Evolutionary conservation across 140 eudicot genomes (phyloP), one percentile per base, ranked within the genome.

Genomic region (Senecio squalidus): DNA sequence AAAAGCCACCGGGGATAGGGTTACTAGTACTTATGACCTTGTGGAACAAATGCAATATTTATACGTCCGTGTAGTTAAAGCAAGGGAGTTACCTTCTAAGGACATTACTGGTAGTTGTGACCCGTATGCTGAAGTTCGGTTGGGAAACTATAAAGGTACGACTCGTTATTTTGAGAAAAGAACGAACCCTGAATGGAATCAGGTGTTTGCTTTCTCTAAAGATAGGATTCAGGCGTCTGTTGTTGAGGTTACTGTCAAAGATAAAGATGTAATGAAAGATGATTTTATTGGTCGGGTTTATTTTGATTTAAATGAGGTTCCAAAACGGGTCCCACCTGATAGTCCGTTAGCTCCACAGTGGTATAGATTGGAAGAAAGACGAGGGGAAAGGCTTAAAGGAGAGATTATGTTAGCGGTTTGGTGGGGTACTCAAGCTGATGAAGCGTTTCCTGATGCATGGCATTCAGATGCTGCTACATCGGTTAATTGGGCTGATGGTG

Each of bases 391-490:
- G 25, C 48, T 15, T 14, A 40, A 70, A 3, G 76, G 76, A 6
- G 76, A 70, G 34, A 13, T 70, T 5, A 69, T 78, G 84, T 55
- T 78, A 48, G 84, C 84, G 6, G 84, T 78, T 43, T 78, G 84
- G 84, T 56, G 66, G 73, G 78, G 78, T 26, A 64, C 78, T 45
- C 78, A 73, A 53, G 78, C 78, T 3, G 78, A 78, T 74, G 84
- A 76, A 71, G 56, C 84, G 0, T 78, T 78, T 40, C 72, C 84
- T 2, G 84, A 78, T 36, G 80, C 84, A 0, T 78, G 84, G 84
- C 80, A 73, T 39, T 73, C 80, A 1, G 84, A 78, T 66, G 84
- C 84, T 28, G 84, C 80, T 0, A 23, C n/a, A n/a, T n/a, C 67
- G 14, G 80, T 74, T 27, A 49, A 41, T 33, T 77, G 84, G 17